Percentiles rank a stretch among this genome's conserved stretches.
These are phyloP conservation scores for Pelargonium fulgidum DNA, from an alignment of 441 rosid genomes.

Conservation along the genomic window DNA sequence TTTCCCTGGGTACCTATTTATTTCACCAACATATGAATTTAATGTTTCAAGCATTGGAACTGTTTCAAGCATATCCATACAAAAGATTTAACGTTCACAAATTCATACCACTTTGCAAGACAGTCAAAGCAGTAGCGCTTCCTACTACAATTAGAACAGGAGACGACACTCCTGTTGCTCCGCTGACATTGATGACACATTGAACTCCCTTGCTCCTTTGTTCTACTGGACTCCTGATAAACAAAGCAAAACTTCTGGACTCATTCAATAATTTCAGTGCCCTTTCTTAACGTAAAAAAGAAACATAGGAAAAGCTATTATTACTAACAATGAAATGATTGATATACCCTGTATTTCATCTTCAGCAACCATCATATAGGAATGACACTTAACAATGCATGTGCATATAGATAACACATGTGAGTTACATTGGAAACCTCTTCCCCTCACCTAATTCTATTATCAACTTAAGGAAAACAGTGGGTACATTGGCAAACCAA, in stretches of 20 bases:
- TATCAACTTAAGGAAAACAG: too few relatives aligned
- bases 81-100: background rate
- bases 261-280: background rate
- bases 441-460: background rate
- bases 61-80: background rate
- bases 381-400: background rate
- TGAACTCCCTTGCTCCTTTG: constrained; percentile 8
- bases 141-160: constrained; percentile 15
- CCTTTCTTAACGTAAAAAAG: background rate
- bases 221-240: constrained; percentile 6
- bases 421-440: background rate
- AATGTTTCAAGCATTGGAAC: too few relatives aligned
- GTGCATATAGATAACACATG: background rate
- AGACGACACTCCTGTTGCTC: constrained; percentile 16
- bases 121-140: constrained; percentile 19
- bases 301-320: background rate
- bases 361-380: background rate
- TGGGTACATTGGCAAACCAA: too few relatives aligned
- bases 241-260: background rate
- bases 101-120: constrained; percentile 13
- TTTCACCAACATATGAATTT: background rate
- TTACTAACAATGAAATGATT: background rate
- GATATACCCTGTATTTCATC: background rate
- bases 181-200: constrained; percentile 21
- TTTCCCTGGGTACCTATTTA: constrained; percentile 34